These are phyloP conservation scores for Phaeophleospora eucalypticola DNA, from an alignment of 2,329 filamentous ascomycete species.

Conservation along the genomic window DNA sequence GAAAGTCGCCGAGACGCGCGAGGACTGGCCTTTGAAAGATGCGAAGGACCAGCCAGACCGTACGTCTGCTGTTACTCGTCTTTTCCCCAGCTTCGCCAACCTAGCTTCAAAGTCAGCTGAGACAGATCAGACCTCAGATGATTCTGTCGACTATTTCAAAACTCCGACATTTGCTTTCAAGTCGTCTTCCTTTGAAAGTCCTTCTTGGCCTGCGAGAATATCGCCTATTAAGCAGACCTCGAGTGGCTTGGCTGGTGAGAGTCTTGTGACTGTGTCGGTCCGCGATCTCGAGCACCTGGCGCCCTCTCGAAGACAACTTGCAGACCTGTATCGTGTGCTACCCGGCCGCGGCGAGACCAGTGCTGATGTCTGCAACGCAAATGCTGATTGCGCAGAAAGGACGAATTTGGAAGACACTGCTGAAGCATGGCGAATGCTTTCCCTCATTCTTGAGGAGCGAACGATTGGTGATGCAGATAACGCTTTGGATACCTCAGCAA, in stretches of 20 bases:
- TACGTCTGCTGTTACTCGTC: conserved; percentile 45
- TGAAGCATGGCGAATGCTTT: conserved; percentile 78
- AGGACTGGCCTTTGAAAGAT: conserved; percentile 11
- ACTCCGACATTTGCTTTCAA: conserved; percentile 24
- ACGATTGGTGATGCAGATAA: not conserved
- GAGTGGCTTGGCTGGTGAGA: conserved; percentile 30
- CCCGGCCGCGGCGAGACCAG: conserved; percentile 56
- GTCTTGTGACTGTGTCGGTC: conserved; percentile 69
- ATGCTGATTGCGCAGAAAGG: conserved; percentile 74
- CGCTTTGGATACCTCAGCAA: not conserved
- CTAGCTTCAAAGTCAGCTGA: conserved; percentile 8
- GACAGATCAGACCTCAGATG: conserved; percentile 4
- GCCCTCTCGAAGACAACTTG: conserved; percentile 75
- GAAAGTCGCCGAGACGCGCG: conserved; percentile 25
- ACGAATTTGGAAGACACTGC: conserved; percentile 66
- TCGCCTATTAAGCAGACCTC: conserved; percentile 23
- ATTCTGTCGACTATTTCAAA: conserved; percentile 23
- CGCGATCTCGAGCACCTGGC: conserved; percentile 65
- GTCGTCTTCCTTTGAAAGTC: conserved; percentile 43
- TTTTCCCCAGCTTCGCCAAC: conserved; percentile 31
- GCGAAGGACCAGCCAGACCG: conserved; percentile 61
- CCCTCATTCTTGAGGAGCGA: conserved; percentile 62
- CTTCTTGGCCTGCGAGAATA: conserved; percentile 29
- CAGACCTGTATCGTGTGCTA: conserved; percentile 76
- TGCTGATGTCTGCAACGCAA: conserved; percentile 76